Percentiles rank a stretch among this genome's conserved stretches.
Conservation (phyloP, 768 basidiomycete genomes). For the Pulveroboletus sp. region DNA sequence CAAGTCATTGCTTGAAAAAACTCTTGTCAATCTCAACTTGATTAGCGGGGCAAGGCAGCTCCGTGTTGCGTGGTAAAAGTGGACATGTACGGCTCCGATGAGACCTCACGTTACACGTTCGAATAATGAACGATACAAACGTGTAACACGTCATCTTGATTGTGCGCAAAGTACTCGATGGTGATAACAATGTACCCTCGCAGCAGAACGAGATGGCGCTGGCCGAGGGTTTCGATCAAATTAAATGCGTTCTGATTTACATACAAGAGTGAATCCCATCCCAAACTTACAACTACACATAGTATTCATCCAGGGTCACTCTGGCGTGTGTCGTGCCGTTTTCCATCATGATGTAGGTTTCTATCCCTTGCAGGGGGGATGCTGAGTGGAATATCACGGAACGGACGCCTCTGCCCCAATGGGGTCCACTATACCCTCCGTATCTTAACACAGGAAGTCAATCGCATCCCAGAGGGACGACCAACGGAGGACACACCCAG, state of each 20-base stretch:
- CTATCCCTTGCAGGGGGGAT: slow-evolving; percentile 40
- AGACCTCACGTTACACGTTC: neutral
- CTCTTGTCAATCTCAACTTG: neutral
- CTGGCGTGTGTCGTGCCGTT: slow-evolving; percentile 52
- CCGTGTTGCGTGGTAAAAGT: neutral
- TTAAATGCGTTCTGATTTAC: neutral
- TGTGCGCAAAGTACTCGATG: no score
- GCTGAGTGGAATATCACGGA: slow-evolving; percentile 55
- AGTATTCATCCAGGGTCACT: slow-evolving; percentile 45
- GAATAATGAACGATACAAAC: neutral
- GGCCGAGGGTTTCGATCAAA: neutral
- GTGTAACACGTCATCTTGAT: neutral
- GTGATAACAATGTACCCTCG: neutral
- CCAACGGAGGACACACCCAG: slow-evolving; percentile 42
- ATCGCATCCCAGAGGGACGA: neutral
- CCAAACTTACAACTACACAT: slow-evolving; percentile 11
- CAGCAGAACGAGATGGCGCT: no score
- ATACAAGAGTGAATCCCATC: neutral
- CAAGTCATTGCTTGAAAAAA: no score
- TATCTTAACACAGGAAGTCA: slow-evolving; percentile 39
- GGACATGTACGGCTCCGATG: neutral
- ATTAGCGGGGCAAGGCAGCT: neutral
- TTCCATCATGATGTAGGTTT: slow-evolving; percentile 65
- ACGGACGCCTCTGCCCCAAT: slow-evolving; percentile 65
- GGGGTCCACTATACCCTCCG: slow-evolving; percentile 47